These are phyloP conservation scores for Shiraia bambusicola DNA, from an alignment of 2,329 filamentous ascomycete genomes.

Conservation along the genomic window DNA sequence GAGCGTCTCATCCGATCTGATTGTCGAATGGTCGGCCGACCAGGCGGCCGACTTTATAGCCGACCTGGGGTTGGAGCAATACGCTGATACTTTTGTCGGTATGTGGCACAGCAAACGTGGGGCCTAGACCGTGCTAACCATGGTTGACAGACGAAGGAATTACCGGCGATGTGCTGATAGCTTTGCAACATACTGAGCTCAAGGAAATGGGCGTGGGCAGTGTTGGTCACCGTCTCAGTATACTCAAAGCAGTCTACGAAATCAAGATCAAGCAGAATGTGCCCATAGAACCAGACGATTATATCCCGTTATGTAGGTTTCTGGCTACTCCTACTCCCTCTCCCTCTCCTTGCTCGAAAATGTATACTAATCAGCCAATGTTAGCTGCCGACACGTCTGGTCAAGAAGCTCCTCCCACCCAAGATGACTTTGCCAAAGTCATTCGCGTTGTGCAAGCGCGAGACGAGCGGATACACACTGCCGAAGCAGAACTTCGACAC, in stretches of 20 bases:
- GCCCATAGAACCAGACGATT: conserved; percentile 88
- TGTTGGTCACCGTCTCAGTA: conserved; percentile 90
- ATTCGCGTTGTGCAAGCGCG: conserved; percentile 86
- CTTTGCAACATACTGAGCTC: conserved; percentile 86
- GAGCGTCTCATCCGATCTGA: conserved; percentile 70
- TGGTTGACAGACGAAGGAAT: conserved; percentile 78
- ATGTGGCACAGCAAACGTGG: conserved; percentile 42
- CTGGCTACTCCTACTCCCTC: too few relatives aligned
- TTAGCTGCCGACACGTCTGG: conserved; percentile 85
- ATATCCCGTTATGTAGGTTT: conserved; percentile 80
- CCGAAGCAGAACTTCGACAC: conserved; percentile 80
- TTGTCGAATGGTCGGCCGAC: conserved; percentile 78
- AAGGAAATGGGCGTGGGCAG: conserved; percentile 93
- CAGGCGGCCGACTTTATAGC: conserved; percentile 89
- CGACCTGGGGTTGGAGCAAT: conserved; percentile 77
- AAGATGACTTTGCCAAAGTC: conserved; percentile 89
- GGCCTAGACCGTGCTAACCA: conserved; percentile 7
- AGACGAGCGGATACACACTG: conserved; percentile 82
- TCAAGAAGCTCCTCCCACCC: conserved; percentile 81
- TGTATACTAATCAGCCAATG: conserved; percentile 7
- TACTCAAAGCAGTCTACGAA: conserved; percentile 94
- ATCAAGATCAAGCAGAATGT: conserved; percentile 93
- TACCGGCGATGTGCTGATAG: conserved; percentile 85
- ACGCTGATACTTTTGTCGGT: conserved; percentile 83
- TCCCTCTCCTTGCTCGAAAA: not conserved